Percentiles rank a stretch among this genome's conserved stretches.
phyloP scores from a whole-genome alignment of 176 grass and related monocot genomes.

The Triticum timopheevii region DNA sequence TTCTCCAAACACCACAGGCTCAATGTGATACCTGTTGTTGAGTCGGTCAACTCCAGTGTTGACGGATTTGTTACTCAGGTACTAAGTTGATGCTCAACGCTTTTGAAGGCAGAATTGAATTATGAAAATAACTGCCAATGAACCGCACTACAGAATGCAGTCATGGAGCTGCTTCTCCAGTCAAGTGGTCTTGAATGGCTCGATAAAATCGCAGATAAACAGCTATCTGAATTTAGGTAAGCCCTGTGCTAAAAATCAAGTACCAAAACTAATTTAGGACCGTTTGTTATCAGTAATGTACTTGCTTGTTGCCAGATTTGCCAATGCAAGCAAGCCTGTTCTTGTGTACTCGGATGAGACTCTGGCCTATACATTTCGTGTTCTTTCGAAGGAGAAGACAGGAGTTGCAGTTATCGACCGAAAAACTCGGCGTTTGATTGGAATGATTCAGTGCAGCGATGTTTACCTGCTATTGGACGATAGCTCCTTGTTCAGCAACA shows the following conservation, averaged over 20 bases:
- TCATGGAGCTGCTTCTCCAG: constrained; percentile 54
- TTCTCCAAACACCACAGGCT: constrained; percentile 61
- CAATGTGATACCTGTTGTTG: constrained; percentile 52
- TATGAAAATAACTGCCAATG: background rate
- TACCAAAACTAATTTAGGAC: background rate
- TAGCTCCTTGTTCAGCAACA: constrained; percentile 43
- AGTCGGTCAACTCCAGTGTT: constrained; percentile 32
- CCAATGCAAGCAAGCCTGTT: constrained; percentile 9
- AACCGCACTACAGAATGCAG: constrained; percentile 35
- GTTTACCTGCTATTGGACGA: constrained; percentile 53
- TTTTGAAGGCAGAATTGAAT: background rate
- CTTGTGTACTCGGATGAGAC: constrained; percentile 40
- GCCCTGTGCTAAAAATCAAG: background rate
- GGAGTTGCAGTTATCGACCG: constrained; percentile 44
- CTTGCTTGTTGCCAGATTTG: constrained; percentile 24
- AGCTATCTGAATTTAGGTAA: constrained; percentile 48
- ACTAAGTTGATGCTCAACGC: background rate
- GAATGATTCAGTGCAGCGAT: constrained; percentile 45
- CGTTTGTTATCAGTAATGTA: background rate
- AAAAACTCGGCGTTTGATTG: constrained; percentile 28
- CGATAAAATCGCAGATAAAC: constrained; percentile 50
- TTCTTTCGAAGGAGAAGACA: constrained; percentile 46
- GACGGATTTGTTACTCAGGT: constrained; percentile 60
- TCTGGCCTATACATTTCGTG: constrained; percentile 16
- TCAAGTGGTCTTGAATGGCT: constrained; percentile 60